Percentiles rank a stretch among this genome's conserved stretches.
Evolutionary conservation across 2,329 filamentous ascomycete genomes (phyloP).

Genomic region (Fusarium floridanum): DNA sequence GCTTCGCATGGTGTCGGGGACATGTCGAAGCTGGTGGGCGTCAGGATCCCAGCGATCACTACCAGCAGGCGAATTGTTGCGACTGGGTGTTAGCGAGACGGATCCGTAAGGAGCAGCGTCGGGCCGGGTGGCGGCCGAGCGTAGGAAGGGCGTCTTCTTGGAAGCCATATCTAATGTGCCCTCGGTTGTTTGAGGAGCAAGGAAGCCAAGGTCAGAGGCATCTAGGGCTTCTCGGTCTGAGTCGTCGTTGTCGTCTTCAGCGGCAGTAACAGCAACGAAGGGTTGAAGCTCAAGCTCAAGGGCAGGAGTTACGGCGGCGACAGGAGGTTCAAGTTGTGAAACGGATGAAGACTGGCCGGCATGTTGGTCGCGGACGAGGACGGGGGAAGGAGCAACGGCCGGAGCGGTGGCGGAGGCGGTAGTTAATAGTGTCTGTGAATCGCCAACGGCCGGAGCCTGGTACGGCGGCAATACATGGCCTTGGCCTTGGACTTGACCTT

Average conservation of each 20-base stretch:
- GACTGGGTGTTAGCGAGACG: conserved; percentile 52
- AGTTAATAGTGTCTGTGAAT: conserved; percentile 44
- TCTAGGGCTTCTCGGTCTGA: conserved; percentile 39
- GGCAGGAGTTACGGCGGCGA: conserved; percentile 12
- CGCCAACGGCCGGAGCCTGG: conserved; percentile 39
- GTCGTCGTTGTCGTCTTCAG: conserved; percentile 10
- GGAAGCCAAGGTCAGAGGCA: conserved; percentile 43
- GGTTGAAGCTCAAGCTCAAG: conserved; percentile 11
- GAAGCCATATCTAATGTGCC: conserved; percentile 50
- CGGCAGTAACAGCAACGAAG: conserved; percentile 5
- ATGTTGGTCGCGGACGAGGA: conserved; percentile 28
- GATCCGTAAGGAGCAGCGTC: conserved; percentile 56
- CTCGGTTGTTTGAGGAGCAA: conserved; percentile 31
- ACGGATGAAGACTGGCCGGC: conserved; percentile 18
- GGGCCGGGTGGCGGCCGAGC: conserved; percentile 45
- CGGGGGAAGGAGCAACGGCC: conserved; percentile 24
- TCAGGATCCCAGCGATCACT: conserved; percentile 50
- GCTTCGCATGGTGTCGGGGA: conserved; percentile 52
- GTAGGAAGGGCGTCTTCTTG: conserved; percentile 54
- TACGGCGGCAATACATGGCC: conserved; percentile 44
- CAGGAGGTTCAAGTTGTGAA: conserved; percentile 15
- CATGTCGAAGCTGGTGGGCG: conserved; percentile 51
- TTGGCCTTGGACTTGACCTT: not conserved
- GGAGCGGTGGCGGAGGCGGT: conserved; percentile 29
- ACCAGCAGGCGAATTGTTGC: conserved; percentile 53